phyloP scores from a whole-genome alignment of 2,329 filamentous ascomycete genomes.

The Ambrosiella beaveri region DNA sequence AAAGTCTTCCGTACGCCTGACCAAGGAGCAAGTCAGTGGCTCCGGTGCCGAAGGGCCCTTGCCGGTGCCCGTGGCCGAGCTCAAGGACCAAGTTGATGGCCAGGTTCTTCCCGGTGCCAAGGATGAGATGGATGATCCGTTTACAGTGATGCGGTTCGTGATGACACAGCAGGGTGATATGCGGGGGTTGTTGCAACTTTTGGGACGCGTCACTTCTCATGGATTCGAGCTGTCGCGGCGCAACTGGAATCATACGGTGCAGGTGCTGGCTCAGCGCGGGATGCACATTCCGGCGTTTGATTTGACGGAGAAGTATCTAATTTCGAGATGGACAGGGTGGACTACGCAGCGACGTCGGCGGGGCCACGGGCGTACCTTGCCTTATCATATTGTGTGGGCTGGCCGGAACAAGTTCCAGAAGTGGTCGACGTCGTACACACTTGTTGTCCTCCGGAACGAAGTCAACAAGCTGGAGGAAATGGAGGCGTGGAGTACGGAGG shows the following conservation, averaged over 20 bases:
- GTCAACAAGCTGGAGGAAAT: constrained; percentile 32
- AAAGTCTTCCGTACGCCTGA: constrained; percentile 11
- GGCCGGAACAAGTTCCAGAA: constrained; percentile 20
- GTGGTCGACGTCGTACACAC: constrained; percentile 27
- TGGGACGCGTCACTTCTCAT: constrained; percentile 38
- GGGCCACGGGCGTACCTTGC: constrained; percentile 14
- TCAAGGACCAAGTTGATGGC: neutral
- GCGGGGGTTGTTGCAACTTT: constrained; percentile 29
- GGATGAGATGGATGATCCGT: constrained; percentile 31
- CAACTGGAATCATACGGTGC: constrained; percentile 69
- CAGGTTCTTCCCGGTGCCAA: constrained; percentile 25
- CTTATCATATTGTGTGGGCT: constrained; percentile 16
- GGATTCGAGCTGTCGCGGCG: constrained; percentile 61
- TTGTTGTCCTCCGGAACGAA: constrained; percentile 31
- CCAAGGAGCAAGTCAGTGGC: constrained; percentile 23
- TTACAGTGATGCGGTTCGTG: constrained; percentile 32
- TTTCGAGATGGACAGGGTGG: constrained; percentile 68
- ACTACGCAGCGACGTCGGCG: constrained; percentile 19
- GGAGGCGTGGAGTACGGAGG: constrained; percentile 30
- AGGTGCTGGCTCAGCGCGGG: constrained; percentile 43
- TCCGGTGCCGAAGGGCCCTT: constrained; percentile 16
- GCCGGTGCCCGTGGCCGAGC: constrained; percentile 12
- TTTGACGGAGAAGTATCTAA: constrained; percentile 60
- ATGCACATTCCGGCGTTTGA: constrained; percentile 50
- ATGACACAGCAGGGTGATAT: constrained; percentile 25